Base-by-base conservation (phyloP, 306 rosid genomes). In the Ochetophila trinervis region DNA sequence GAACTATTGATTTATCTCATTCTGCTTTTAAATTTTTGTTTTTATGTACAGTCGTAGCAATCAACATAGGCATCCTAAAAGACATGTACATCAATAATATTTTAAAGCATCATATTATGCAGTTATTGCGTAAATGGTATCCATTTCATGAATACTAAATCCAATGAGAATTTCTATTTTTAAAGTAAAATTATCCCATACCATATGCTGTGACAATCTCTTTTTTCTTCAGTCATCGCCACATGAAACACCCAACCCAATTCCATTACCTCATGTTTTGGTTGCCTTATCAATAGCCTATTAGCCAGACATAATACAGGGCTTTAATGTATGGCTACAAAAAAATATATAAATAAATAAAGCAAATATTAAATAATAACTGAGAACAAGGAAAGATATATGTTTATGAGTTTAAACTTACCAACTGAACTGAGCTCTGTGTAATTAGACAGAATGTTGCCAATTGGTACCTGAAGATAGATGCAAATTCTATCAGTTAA, bases 221-320 rank as follows among this genome's bases (percentile, higher is more conserved):
- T 53, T 53, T 50, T 57, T 50, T 30, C 69, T 62, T 60, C 62
- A 72, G 56, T 56, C 76, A 63, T 51, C 60, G 32, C 34, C 22
- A 63, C n/a, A 22, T 19, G 40, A 24, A 35, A 37, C 24, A 63
- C 35, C 52, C 57, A 72, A 50, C 6, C 56, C 44, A 27, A 67
- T 42, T 34, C 44, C 45, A 40, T 55, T 47, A 40, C 45, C 65
- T 15, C 16, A 27, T 62, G 54, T 18, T 55, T 58, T 64, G 59
- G 53, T 63, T 36, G 21, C 51, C 21, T 49, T 10, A 11, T 20
- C 35, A 22, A 70, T 62, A 10, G 9, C 34, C n/a, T n/a, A n/a
- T n/a, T n/a, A n/a, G n/a, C n/a, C n/a, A 45, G 54, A 36, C 18
- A 63, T 20, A 63, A 20, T 10, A 47, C 24, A 32, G 45, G 18